Base-by-base conservation (phyloP, 2,329 filamentous ascomycete species). In the Venturia effusa region DNA sequence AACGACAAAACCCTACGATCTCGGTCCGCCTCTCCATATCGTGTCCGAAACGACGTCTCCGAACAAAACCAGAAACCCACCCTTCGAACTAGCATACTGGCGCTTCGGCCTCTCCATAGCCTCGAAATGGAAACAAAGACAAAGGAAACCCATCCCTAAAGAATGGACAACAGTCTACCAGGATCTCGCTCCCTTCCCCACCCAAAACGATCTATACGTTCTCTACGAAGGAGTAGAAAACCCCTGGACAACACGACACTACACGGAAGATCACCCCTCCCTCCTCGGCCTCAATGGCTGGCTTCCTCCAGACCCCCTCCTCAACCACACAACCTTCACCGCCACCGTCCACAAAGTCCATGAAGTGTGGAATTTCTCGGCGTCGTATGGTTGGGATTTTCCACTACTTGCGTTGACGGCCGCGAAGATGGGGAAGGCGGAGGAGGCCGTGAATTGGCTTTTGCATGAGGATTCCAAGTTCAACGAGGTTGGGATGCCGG, bases 21-120 rank as follows among this genome's bases (percentile, higher is more conserved):
- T 83, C 4, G 80, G 80, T 0, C 79, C 80, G 3, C 80, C 80
- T 1, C 76, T 81, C 65, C 80, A 82, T 64, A 78, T 79, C 0
- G 78, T 80, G 5, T 79, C 80, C 1, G 84, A 86, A 68, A 86
- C 85, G 67, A 85, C 84, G 0, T 77, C 78, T 13, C 82, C 83
- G 0, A 84, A 85, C 65, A 71, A 68, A 1, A 85, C 83, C 0
- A 69, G 80, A 2, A 86, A 86, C 67, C 81, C 84, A 22, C 79
- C 82, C 0, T 86, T 86, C 64, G 84, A 86, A 72, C 73, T 78
- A 4, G 80, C 83, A 7, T 86, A 86, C 71, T 86, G 83, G 83
- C 77, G 80, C 19, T 86, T 86, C 65, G 84, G 84, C 1, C 75
- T 86, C 0, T 57, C 68, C 0, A 82, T 13, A 78, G 79, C n/a